Evolutionary conservation across 306 rosid genomes (phyloP), one percentile per base, ranked within the genome.

Genomic region (Prunus armeniaca): DNA sequence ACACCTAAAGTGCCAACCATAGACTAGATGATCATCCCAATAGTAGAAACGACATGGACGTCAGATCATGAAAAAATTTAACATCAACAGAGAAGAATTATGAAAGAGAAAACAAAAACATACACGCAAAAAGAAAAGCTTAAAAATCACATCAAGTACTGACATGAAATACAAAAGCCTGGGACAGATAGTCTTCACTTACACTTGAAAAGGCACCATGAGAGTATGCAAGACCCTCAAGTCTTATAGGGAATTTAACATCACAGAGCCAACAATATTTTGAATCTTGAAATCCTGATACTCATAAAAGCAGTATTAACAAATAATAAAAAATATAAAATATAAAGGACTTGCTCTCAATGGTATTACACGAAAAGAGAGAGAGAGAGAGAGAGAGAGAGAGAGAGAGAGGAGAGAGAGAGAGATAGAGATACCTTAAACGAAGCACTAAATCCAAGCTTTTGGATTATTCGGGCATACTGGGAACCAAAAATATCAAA

Each of bases 201-300:
- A 38, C 43, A 76, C 90, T 87, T 58, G 90, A 89, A 83, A 89
- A 89, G 67, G 91, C 87, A 76, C 88, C 85, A 65, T 89, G 91
- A 67, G 90, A 86, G 78, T 87, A 87, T 41, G 91, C 91, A 78
- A 89, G 94, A 65, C 90, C 90, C 81, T 87, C 94, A 18, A 89
- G 86, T 70, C 91, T 76, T 41, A 89, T 89, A 5, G 91, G 91
- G 71, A 89, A 89, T 79, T 89, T 89, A 51, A 89, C 94, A 86
- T 87, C 94, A 76, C 94, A 87, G 91, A 89, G 72, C 86, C 91
- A 32, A 89, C 91, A 24, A 89, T 87, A 78, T 89, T 87, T 77
- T 89, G 90, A 65, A 89, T 87, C 9, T 79, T 89, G 87, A 70
- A 89, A 89, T 41, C 80, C 86, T 92, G 43, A 38, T 38, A 38